These are phyloP conservation scores for Leccinum pachyderme DNA, from an alignment of 1,284 basidiomycete genomes.

Conservation along the genomic window DNA sequence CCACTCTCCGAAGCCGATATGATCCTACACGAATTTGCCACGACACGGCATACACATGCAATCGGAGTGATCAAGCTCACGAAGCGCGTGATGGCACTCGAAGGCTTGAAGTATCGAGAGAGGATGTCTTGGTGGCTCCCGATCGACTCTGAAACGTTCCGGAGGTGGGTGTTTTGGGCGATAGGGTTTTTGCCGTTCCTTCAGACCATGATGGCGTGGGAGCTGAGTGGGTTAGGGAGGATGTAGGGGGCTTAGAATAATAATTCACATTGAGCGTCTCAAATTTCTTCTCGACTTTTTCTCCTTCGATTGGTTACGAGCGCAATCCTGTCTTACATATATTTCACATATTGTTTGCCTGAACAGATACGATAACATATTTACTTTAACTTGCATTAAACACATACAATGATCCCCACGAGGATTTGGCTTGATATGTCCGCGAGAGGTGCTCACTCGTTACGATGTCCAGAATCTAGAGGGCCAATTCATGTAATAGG, in stretches of 20 bases:
- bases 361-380: too few relatives aligned
- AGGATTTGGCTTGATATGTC: too few relatives aligned
- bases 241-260: slow-evolving; percentile 3
- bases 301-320: too few relatives aligned
- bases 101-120: background rate
- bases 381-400: too few relatives aligned
- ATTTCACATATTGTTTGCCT: too few relatives aligned
- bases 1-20: background rate
- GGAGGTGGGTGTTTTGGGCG: slow-evolving; percentile 19
- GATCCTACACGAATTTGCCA: background rate
- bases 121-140: slow-evolving; percentile 21
- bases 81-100: background rate
- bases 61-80: background rate
- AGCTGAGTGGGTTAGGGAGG: slow-evolving; percentile 21
- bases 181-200: slow-evolving; percentile 12
- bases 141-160: slow-evolving; percentile 11
- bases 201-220: slow-evolving; percentile 17
- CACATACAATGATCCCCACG: too few relatives aligned
- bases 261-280: too few relatives aligned
- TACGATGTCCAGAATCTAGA: too few relatives aligned
- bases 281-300: too few relatives aligned
- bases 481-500: too few relatives aligned
- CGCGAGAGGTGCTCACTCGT: too few relatives aligned
- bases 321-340: too few relatives aligned
- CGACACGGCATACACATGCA: background rate